Evolutionary conservation across 495 filamentous ascomycete genomes (phyloP).

Genomic region (Venustampulla echinocandica): DNA sequence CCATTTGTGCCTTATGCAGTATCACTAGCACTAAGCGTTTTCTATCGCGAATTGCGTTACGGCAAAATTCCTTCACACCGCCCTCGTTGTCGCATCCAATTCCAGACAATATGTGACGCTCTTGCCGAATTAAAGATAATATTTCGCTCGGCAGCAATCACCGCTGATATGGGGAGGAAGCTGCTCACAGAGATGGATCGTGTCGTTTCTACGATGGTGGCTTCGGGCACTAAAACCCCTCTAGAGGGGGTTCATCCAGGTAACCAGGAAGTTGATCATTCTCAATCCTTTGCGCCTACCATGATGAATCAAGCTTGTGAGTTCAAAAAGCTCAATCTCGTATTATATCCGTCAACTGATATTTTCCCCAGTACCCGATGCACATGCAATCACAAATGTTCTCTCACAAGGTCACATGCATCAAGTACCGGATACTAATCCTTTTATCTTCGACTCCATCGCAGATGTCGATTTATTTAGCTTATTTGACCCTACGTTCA

Average conservation of each 20-base stretch:
- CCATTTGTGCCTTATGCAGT: constrained; percentile 63
- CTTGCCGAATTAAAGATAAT: constrained; percentile 46
- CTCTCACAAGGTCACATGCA: background rate
- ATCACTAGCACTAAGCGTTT: constrained; percentile 57
- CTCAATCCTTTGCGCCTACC: background rate
- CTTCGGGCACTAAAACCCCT: constrained; percentile 3
- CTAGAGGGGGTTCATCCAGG: constrained; percentile 14
- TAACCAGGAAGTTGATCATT: background rate
- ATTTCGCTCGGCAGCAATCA: constrained; percentile 57
- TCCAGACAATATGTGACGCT: constrained; percentile 48
- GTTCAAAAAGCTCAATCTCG: background rate
- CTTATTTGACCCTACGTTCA: constrained; percentile 35
- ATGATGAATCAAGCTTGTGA: background rate
- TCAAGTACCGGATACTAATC: constrained; percentile 18
- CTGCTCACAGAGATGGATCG: constrained; percentile 33
- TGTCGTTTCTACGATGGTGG: constrained; percentile 26
- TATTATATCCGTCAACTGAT: background rate
- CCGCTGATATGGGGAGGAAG: constrained; percentile 45
- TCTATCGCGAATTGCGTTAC: constrained; percentile 62
- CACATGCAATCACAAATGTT: background rate
- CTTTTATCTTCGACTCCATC: constrained; percentile 26
- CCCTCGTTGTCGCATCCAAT: constrained; percentile 48
- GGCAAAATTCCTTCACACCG: constrained; percentile 55
- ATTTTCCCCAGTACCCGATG: background rate
- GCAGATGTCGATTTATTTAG: constrained; percentile 35